A percentile compares a stretch with the other conserved stretches of the same genome.
phyloP scores from a whole-genome alignment of 2,329 filamentous ascomycete species.

The Ophiostoma himal-ulmi region DNA sequence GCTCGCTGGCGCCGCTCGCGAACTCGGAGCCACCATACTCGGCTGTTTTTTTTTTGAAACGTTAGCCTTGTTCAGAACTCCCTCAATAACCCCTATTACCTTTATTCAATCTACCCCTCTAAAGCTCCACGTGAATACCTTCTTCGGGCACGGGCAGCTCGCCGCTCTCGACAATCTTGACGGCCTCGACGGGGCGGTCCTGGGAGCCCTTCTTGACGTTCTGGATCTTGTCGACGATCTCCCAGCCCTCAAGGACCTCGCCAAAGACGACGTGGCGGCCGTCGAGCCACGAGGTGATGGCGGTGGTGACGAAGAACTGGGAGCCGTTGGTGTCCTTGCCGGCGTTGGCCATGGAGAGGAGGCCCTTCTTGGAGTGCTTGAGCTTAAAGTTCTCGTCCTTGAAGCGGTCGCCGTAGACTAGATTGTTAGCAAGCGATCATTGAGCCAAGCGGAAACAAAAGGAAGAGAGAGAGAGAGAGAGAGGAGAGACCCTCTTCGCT shows the following conservation, averaged over 20 bases:
- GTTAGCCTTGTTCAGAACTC: not conserved
- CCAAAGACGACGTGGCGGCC: conserved; percentile 82
- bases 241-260: conserved; percentile 81
- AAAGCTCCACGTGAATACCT: conserved; percentile 86
- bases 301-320: conserved; percentile 88
- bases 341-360: conserved; percentile 80
- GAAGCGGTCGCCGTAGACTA: conserved; percentile 78
- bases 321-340: conserved; percentile 82
- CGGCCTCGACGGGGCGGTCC: conserved; percentile 61
- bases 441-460: not conserved
- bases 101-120: conserved; percentile 39
- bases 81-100: not conserved
- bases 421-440: conserved; percentile 7
- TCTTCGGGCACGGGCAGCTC: conserved; percentile 77
- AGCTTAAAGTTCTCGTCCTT: conserved; percentile 92
- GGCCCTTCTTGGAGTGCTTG: conserved; percentile 80
- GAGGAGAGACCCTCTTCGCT: too few species aligned
- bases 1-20: conserved; percentile 9
- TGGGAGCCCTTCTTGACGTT: conserved; percentile 57
- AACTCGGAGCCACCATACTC: not conserved
- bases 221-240: conserved; percentile 74
- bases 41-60: not conserved
- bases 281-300: conserved; percentile 76
- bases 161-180: conserved; percentile 79
- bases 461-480: too few species aligned